Percentiles rank a stretch among this genome's conserved stretches.
phyloP scores from a whole-genome alignment of 768 basidiomycete species.

The Russula earlei region DNA sequence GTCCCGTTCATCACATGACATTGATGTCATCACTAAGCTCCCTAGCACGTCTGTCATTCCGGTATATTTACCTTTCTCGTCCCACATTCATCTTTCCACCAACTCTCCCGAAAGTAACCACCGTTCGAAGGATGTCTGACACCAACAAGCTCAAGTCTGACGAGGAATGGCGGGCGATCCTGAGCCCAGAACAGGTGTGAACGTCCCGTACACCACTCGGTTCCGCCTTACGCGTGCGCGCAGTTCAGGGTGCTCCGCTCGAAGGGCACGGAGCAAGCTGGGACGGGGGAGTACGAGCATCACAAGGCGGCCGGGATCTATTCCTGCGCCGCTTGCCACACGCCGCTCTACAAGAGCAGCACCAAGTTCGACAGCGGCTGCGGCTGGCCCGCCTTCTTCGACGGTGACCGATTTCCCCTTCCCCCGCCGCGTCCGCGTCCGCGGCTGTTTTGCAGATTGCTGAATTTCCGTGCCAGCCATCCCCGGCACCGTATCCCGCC shows the following conservation, averaged over 20 bases:
- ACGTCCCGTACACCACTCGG: not conserved
- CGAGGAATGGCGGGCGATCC: constrained; percentile 73
- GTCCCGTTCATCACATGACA: not conserved
- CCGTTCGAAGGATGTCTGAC: constrained; percentile 22
- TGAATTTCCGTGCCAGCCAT: constrained; percentile 45
- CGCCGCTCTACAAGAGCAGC: constrained; percentile 77
- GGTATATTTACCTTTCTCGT: not conserved
- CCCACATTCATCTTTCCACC: not conserved
- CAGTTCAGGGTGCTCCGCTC: constrained; percentile 79
- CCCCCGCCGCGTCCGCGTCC: not conserved
- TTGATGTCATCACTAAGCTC: not conserved
- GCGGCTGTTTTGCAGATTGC: not conserved
- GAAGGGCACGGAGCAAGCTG: constrained; percentile 79
- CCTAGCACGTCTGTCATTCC: not conserved
- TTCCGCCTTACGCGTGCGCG: not conserved
- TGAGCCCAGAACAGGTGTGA: constrained; percentile 73
- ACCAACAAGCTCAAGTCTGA: constrained; percentile 43
- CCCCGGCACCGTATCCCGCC: constrained; percentile 76
- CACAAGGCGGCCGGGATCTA: constrained; percentile 60
- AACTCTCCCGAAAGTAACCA: not conserved
- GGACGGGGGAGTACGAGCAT: constrained; percentile 75
- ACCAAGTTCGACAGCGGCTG: constrained; percentile 92
- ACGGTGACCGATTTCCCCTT: constrained; percentile 42
- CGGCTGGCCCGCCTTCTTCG: constrained; percentile 98
- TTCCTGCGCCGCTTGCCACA: constrained; percentile 67